These are phyloP conservation scores for Trypanosoma platydactyli DNA, from an alignment of 208 protist genomes.

Conservation along the genomic window DNA sequence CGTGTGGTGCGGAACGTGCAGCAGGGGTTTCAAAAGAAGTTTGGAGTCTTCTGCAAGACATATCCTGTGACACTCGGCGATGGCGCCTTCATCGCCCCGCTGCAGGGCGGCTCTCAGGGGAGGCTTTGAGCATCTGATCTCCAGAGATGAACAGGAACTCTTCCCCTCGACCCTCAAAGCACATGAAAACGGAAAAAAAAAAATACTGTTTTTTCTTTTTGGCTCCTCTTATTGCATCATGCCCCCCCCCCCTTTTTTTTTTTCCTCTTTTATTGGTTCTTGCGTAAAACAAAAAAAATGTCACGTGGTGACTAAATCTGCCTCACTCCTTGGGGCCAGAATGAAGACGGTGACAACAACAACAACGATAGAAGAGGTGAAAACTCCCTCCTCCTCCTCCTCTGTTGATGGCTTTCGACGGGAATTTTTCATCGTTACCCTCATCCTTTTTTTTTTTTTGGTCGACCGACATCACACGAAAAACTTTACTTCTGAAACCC, in stretches of 20 bases:
- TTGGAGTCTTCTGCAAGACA: conserved; percentile 44
- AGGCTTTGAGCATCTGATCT: conserved; percentile 28
- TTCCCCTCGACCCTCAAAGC: conserved; percentile 15
- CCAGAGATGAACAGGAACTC: conserved; percentile 2
- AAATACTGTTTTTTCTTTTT: conserved; percentile 9
- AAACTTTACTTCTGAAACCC: no score
- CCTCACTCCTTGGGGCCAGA: no score
- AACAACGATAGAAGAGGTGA: no score
- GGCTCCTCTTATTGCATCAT: conserved; percentile 16
- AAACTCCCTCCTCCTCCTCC: no score
- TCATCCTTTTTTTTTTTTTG: no score
- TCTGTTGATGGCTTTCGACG: no score
- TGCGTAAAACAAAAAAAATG: no score
- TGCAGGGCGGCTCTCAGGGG: conserved; percentile 27
- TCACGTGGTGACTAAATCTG: no score
- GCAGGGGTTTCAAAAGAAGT: conserved; percentile 46
- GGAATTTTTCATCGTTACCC: no score
- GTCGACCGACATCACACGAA: no score
- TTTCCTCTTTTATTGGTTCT: conserved; percentile 2
- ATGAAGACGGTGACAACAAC: no score
- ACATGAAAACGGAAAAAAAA: conserved; percentile 21
- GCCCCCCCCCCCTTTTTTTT: conserved; percentile 3
- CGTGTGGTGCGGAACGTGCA: conserved; percentile 48
- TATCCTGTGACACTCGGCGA: conserved; percentile 60
- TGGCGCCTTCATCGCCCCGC: conserved; percentile 47